Evolutionary conservation across 2,329 filamentous ascomycete genomes (phyloP), one percentile per base, ranked within the genome.

Genomic region (Colletotrichum sansevieriae): DNA sequence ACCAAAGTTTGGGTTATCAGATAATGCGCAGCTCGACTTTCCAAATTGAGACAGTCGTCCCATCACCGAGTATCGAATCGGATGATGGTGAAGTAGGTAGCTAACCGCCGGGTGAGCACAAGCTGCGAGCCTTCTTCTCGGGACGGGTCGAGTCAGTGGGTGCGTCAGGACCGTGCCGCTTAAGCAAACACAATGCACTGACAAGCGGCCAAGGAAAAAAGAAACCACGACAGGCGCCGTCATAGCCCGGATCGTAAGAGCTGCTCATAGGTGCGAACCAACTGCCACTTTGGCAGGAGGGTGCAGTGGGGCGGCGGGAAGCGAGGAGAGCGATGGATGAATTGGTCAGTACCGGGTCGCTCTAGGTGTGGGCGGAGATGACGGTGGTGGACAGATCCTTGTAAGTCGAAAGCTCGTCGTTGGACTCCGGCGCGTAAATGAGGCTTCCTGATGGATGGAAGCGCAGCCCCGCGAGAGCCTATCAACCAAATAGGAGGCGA

Each of bases 371-470:
- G 39, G 55, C 35, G 64, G 54, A 57, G 63, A 72, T 67, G 67
- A 68, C 56, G 60, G 65, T 56, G 49, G 71, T 71, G 68, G 65
- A 62, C 65, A 69, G 72, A 81, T 79, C 82, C 83, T 77, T 81
- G 83, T 77, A 76, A 73, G 77, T 72, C 49, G 66, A 39, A 62
- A 70, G 67, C 57, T 65, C n/a, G 29, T 55, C 25, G 55, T 72
- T 73, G 75, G 60, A 68, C 39, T 65, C 73, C 73, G 84, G 85
- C 85, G 85, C 85, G 81, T 87, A 87, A 83, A 79, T 76, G 78
- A 80, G 79, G 79, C 78, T 80, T 80, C 77, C 79, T 78, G 81
- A 77, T 86, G 83, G 84, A 79, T 78, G 76, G 78, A 73, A 74
- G 76, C 73, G 73, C 75, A 75, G 78, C 78, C 78, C 79, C 78